phyloP scores from a whole-genome alignment of 768 basidiomycete species.

The Boletus barrowsii region DNA sequence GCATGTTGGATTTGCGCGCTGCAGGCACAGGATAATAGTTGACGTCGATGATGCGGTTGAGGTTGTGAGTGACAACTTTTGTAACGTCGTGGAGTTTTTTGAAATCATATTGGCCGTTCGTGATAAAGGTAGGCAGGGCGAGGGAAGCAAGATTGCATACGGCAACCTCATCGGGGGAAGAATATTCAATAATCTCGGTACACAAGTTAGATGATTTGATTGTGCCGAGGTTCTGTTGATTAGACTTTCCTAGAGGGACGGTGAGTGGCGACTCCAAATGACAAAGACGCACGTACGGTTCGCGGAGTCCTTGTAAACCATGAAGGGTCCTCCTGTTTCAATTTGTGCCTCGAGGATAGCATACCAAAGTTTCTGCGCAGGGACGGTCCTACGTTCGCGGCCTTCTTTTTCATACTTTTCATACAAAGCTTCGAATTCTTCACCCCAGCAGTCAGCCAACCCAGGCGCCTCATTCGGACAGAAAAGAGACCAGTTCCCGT shows the following conservation, averaged over 20 bases:
- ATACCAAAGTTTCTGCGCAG: conserved; percentile 98
- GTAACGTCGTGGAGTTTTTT: conserved; percentile 90
- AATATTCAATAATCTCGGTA: conserved; percentile 99
- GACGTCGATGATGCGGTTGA: conserved; percentile 91
- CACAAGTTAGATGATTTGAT: conserved; percentile 99
- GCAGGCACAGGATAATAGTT: conserved; percentile 96
- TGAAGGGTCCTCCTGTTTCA: conserved; percentile 98
- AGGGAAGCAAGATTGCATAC: conserved; percentile 99
- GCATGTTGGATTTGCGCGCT: conserved; percentile 90
- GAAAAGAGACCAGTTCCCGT: conserved; percentile 93
- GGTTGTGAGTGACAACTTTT: conserved; percentile 90
- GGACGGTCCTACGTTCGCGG: conserved; percentile 75
- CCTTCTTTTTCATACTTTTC: conserved; percentile 89
- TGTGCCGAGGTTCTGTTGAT: conserved; percentile 96
- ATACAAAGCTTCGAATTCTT: conserved; percentile 85
- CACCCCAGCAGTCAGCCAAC: conserved; percentile 83
- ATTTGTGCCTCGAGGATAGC: conserved; percentile 95
- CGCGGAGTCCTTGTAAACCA: conserved; percentile 96
- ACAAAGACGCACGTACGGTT: conserved; percentile 58
- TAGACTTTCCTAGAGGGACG: conserved; percentile 76
- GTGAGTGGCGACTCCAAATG: not conserved
- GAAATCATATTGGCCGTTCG: conserved; percentile 85
- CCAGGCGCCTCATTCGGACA: conserved; percentile 96
- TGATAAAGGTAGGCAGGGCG: conserved; percentile 89
- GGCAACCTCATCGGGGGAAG: conserved; percentile 93